These are phyloP conservation scores for Nicotiana tomentosiformis DNA, from an alignment of 257 asterid genomes.

Conservation along the genomic window DNA sequence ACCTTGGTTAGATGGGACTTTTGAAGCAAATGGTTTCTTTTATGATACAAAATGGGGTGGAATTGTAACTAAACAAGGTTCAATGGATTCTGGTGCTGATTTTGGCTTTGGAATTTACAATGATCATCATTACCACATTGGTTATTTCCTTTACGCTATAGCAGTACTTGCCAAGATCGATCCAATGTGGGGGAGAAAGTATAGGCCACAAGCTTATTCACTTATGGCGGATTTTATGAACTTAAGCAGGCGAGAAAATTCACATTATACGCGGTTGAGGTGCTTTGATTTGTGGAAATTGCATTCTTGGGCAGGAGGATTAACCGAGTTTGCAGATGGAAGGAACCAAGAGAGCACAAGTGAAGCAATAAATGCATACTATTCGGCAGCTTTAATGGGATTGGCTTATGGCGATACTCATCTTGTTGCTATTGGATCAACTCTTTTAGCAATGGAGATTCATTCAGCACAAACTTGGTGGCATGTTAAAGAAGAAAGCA, in stretches of 20 bases:
- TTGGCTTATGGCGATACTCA: conserved; percentile 74
- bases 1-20: conserved; percentile 76
- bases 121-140: conserved; percentile 77
- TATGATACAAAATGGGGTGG: conserved; percentile 79
- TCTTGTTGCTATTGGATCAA: conserved; percentile 53
- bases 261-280: conserved; percentile 54
- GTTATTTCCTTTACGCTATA: conserved; percentile 65
- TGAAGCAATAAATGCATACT: conserved; percentile 75
- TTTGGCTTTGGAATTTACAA: conserved; percentile 73
- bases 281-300: conserved; percentile 65
- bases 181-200: conserved; percentile 71
- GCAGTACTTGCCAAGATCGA: conserved; percentile 78
- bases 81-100: conserved; percentile 65
- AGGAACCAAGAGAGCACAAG: conserved; percentile 81
- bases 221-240: conserved; percentile 78
- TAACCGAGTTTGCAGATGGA: conserved; percentile 75
- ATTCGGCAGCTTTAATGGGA: conserved; percentile 78
- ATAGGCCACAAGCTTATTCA: conserved; percentile 54
- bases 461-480: conserved; percentile 76
- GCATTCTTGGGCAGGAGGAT: conserved; percentile 89
- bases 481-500: conserved; percentile 47
- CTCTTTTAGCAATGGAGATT: conserved; percentile 56
- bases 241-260: conserved; percentile 33
- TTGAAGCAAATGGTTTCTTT: conserved; percentile 58
- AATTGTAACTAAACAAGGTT: conserved; percentile 62